Base-by-base conservation (phyloP, 2,329 filamentous ascomycete genomes). In the Colletotrichum lini region DNA sequence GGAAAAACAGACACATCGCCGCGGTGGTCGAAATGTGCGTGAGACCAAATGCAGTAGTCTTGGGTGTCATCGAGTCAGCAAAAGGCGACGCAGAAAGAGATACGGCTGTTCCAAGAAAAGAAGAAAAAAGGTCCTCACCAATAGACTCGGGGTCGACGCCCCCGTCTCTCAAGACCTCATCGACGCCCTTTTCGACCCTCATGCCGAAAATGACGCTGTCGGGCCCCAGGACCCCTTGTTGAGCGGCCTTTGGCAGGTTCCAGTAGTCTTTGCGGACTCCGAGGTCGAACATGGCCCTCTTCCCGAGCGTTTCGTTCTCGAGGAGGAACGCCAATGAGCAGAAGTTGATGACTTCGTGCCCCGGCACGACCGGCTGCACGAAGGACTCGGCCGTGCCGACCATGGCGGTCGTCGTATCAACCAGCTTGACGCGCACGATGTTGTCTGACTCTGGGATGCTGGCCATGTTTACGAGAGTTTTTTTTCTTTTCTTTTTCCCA, bases 1-100 rank as follows among this genome's bases (percentile, higher is more conserved):
- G 74, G 74, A 35, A 79, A 80, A 3, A 72, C 70, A 0, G 75
- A 75, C 1, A 74, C 63, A 35, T 80, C 76, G 12, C 78, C 78
- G 7, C 73, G 73, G 59, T 80, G 77, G 30, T 80, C 78, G 23
- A 76, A 76, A 44, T 80, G 78, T 9, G 73, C 76, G 38, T 80
- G 77, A 21, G 76, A 78, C 77, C 76, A 79, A 10, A 79, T 72
- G 6, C 78, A 70, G 21, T 73, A 75, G 26, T 78, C 74, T 72
- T 10, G 18, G 9, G 3, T 21, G 8, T 30, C 8, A 38, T 38
- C 9, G 1, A 15, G 59, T 49, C 4, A 58, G 52, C 2, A 23
- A 52, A n/a, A 23, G 26, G 10, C 2, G 8, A 16, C 1, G 52
- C 2, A 23, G 26, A 9, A 47, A n/a, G 15, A 1, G 4, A n/a